These are phyloP conservation scores for Thermochaetoides thermophila DNA, from an alignment of 495 filamentous ascomycete genomes.

Conservation along the genomic window DNA sequence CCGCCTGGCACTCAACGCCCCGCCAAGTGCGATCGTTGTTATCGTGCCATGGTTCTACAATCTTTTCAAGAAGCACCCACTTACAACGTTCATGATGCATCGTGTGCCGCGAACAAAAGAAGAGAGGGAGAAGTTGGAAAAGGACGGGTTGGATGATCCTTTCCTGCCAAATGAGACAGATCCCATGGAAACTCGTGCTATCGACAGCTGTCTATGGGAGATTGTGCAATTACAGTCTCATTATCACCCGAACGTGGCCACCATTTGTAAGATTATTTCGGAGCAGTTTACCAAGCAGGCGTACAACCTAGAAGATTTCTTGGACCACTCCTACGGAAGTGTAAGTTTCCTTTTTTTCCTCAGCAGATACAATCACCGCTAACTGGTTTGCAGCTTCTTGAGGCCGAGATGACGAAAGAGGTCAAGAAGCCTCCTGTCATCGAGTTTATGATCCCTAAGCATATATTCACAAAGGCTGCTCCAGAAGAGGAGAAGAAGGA, in stretches of 20 bases:
- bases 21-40: constrained; percentile 73
- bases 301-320: constrained; percentile 88
- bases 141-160: constrained; percentile 60
- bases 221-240: constrained; percentile 77
- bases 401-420: constrained; percentile 65
- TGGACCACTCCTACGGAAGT: constrained; percentile 84
- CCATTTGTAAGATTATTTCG: constrained; percentile 81
- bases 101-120: constrained; percentile 47
- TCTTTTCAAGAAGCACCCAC: constrained; percentile 75
- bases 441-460: constrained; percentile 88
- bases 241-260: constrained; percentile 94
- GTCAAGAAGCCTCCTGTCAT: constrained; percentile 76
- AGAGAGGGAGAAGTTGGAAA: constrained; percentile 39
- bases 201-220: constrained; percentile 93
- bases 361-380: constrained; percentile 8
- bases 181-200: constrained; percentile 70
- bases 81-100: constrained; percentile 91
- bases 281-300: constrained; percentile 95
- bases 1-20: constrained; percentile 65
- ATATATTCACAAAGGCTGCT: constrained; percentile 53
- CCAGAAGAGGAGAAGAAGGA: constrained; percentile 25
- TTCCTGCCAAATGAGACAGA: constrained; percentile 63
- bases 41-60: constrained; percentile 94
- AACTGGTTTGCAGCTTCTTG: constrained; percentile 46
- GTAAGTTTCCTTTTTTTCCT: constrained; percentile 33